These are phyloP conservation scores for Inonotus hispidus DNA, from an alignment of 1,284 basidiomycete species.

Conservation along the genomic window DNA sequence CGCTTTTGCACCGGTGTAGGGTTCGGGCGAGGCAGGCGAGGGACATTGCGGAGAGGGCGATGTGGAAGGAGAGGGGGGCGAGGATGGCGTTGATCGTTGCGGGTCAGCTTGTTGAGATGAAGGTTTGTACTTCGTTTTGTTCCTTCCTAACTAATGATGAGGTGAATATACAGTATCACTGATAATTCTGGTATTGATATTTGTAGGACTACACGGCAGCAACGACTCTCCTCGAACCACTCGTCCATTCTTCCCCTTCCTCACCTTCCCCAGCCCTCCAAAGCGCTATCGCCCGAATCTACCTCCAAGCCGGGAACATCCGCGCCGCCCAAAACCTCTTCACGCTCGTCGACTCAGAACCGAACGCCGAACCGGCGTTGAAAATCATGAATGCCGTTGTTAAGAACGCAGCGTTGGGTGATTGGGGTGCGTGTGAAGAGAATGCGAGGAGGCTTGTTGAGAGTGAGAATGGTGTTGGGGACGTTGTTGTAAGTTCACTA, in stretches of 20 bases:
- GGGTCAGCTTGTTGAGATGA: constrained; percentile 71
- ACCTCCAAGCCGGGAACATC: constrained; percentile 66
- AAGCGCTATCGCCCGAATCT: constrained; percentile 64
- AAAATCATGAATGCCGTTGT: constrained; percentile 61
- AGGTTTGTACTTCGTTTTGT: constrained; percentile 33
- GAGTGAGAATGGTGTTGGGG: constrained; percentile 23
- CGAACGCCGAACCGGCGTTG: constrained; percentile 35
- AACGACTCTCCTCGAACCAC: constrained; percentile 53
- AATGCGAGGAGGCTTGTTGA: constrained; percentile 39
- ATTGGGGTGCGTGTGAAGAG: constrained; percentile 53
- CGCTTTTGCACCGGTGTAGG: constrained; percentile 74
- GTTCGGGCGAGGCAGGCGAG: constrained; percentile 43
- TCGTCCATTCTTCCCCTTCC: constrained; percentile 39
- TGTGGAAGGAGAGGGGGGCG: constrained; percentile 77
- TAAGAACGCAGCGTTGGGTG: constrained; percentile 57
- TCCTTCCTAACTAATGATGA: background rate
- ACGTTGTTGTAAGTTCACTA: constrained; percentile 46
- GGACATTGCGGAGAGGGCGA: constrained; percentile 43
- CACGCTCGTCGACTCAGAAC: constrained; percentile 41
- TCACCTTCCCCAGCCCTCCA: constrained; percentile 44
- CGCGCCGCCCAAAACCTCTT: constrained; percentile 51
- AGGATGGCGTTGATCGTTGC: constrained; percentile 66
- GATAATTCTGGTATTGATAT: too few species aligned
- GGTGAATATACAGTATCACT: too few species aligned
- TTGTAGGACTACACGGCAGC: constrained; percentile 72